Evolutionary conservation across 2,329 filamentous ascomycete genomes (phyloP), one percentile per base, ranked within the genome.

Genomic region (Talaromyces pinophilus): DNA sequence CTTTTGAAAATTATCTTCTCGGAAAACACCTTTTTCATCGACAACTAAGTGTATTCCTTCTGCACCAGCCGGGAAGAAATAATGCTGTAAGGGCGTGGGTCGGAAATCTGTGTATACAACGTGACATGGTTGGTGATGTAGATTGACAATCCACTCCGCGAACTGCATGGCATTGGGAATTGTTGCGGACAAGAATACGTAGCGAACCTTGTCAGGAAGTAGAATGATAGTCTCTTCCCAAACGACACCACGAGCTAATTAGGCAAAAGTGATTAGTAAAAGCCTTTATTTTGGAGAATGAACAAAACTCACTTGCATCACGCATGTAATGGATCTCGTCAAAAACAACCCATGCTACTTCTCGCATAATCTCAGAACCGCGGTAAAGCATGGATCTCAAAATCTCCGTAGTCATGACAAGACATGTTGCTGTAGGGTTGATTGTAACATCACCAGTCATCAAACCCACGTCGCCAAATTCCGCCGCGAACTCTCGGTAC

Each of bases 391-490:
- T 99, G 19, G 94, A 98, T 59, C 95, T 90, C 76, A 99, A 80
- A 92, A 99, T 99, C 82, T 99, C 95, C 0, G 95, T 99, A 0
- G 95, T 99, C 95, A 99, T 99, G 74, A 99, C 95, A 67, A 99
- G 83, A 78, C 95, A 99, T 67, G 93, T 98, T 15, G 95, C 95
- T 3, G 95, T 98, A 3, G 96, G 96, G 78, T 99, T 99, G 80
- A 99, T 99, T 28, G 95, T 99, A 69, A 98, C 94, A 86, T 99
- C 95, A 75, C 95, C 95, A 5, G 95, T 99, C 94, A 99, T 98
- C 68, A 99, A 84, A 67, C 95, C 95, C 62, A 97, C 94, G 76
- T 99, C 95, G 67, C 93, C 94, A 81, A 99, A 99, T 67, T 97
- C 92, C 50, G 91, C 92, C 71, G 91, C 89, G 78, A 99, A 99